Evolutionary conservation across 2,329 filamentous ascomycete species (phyloP).

Genomic region (Penicillium concentricum): DNA sequence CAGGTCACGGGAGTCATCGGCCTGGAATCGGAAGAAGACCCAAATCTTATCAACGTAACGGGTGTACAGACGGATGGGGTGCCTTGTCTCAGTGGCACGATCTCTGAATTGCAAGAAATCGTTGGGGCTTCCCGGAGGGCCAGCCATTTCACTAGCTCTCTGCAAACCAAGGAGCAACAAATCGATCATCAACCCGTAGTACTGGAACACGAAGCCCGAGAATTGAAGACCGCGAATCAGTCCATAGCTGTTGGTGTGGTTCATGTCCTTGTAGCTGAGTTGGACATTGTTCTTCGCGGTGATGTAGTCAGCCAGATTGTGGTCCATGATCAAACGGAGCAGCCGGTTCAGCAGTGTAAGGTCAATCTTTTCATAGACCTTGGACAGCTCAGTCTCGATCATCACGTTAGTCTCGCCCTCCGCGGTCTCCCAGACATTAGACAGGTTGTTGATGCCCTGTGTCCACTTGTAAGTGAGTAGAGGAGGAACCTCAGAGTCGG

Average conservation of each 20-base stretch:
- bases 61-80: slow-evolving; percentile 96
- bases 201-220: slow-evolving; percentile 98
- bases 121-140: slow-evolving; percentile 88
- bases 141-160: slow-evolving; percentile 96
- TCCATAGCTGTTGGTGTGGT: slow-evolving; percentile 97
- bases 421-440: slow-evolving; percentile 89
- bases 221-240: slow-evolving; percentile 98
- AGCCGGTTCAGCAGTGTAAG: slow-evolving; percentile 91
- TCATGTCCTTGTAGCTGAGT: slow-evolving; percentile 99
- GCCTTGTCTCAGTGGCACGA: slow-evolving; percentile 83
- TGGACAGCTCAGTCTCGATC: slow-evolving; percentile 97
- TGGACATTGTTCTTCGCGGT: slow-evolving; percentile 99
- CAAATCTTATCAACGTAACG: slow-evolving; percentile 98
- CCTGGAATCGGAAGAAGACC: slow-evolving; percentile 92
- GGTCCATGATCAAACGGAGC: slow-evolving; percentile 94
- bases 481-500: slow-evolving; percentile 94
- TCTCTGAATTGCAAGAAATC: slow-evolving; percentile 98
- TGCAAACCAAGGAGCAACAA: slow-evolving; percentile 87
- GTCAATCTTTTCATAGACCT: slow-evolving; percentile 99
- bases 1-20: slow-evolving; percentile 90
- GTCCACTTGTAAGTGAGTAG: slow-evolving; percentile 98
- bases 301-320: slow-evolving; percentile 98
- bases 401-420: slow-evolving; percentile 98
- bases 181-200: slow-evolving; percentile 94
- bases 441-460: slow-evolving; percentile 97